Evolutionary conservation across 345 rosid species (phyloP).

Genomic region (Rhizophora mangle): DNA sequence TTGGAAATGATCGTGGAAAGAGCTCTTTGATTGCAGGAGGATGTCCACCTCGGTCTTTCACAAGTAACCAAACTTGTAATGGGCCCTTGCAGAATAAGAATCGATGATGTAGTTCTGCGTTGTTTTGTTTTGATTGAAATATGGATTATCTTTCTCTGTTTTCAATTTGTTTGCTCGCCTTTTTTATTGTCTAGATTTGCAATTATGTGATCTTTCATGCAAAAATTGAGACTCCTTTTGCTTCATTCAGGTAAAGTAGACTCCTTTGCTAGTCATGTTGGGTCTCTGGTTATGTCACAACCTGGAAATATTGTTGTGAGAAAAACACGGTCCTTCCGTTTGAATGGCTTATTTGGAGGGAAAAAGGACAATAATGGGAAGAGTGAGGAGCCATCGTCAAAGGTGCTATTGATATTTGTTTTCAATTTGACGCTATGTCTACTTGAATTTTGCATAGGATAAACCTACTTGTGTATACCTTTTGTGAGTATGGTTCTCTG

Average conservation of each 20-base stretch:
- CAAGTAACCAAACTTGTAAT: too few relatives aligned
- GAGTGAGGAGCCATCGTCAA: conserved; percentile 14
- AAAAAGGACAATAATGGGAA: conserved; percentile 21
- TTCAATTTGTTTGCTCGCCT: not conserved
- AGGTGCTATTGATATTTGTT: conserved; percentile 8
- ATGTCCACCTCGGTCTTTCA: too few relatives aligned
- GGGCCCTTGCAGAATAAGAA: too few relatives aligned
- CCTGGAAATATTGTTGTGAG: not conserved
- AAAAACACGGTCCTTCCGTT: not conserved
- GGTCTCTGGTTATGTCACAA: conserved; percentile 2
- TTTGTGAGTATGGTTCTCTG: not conserved
- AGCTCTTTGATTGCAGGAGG: too few relatives aligned
- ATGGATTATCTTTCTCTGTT: not conserved
- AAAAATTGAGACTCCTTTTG: not conserved
- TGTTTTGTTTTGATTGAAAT: not conserved
- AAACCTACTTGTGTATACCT: not conserved
- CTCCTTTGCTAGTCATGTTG: conserved; percentile 11
- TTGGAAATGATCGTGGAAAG: too few relatives aligned
- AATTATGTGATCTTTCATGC: not conserved
- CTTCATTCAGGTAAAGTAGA: conserved; percentile 16
- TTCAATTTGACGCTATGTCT: not conserved
- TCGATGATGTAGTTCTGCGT: not conserved
- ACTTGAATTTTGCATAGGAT: not conserved
- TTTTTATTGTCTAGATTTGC: not conserved
- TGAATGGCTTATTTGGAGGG: conserved; percentile 22